These are phyloP conservation scores for Leucaena leucocephala DNA, from an alignment of 306 rosid genomes.

Conservation along the genomic window DNA sequence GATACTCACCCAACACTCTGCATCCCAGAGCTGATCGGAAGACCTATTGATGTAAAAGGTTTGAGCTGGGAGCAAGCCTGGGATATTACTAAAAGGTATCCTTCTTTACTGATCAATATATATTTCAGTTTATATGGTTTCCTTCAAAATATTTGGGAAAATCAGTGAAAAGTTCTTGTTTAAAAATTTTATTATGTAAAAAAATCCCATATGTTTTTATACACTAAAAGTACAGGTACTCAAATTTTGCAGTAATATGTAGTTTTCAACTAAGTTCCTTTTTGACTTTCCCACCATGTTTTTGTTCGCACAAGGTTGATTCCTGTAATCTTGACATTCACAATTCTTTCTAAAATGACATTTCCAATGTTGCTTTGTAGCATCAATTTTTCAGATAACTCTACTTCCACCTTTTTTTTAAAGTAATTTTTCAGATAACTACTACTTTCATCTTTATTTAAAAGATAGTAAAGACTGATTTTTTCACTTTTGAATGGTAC, in stretches of 20 bases:
- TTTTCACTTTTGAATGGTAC: constrained; percentile 25
- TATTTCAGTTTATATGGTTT: constrained; percentile 22
- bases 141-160: not conserved
- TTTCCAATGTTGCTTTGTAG: constrained; percentile 9
- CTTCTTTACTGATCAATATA: constrained; percentile 1
- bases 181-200: too few relatives aligned
- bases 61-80: constrained; percentile 83
- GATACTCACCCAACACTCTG: constrained; percentile 97
- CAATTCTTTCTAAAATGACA: too few relatives aligned
- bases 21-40: constrained; percentile 84
- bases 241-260: not conserved
- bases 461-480: constrained; percentile 20
- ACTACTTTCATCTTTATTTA: constrained; percentile 11
- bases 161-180: too few relatives aligned
- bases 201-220: too few relatives aligned
- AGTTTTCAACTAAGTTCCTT: not conserved
- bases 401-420: not conserved
- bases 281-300: too few relatives aligned
- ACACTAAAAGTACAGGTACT: too few relatives aligned
- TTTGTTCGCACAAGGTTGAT: too few relatives aligned
- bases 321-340: too few relatives aligned
- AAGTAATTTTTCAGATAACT: not conserved
- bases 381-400: constrained; percentile 1
- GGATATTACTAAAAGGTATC: constrained; percentile 79
- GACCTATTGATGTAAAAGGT: constrained; percentile 72